Base-by-base conservation (phyloP, 106 monocot genomes). In the Acorus calamus region DNA sequence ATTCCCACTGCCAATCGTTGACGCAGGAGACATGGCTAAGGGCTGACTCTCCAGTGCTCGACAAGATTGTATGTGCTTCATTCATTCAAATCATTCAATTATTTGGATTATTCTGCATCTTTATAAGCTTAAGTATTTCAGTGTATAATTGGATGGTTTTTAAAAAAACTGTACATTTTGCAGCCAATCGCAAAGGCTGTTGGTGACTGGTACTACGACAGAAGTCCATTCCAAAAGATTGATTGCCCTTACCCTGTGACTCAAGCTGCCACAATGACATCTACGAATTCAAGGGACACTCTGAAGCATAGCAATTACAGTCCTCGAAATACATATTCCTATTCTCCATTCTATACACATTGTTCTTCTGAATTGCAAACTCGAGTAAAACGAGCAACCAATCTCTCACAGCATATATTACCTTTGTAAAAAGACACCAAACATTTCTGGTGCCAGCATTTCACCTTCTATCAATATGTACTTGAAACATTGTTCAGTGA, bases 241-340 rank as follows among this genome's bases (percentile, higher is more conserved):
- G 98, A 98, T 14, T 92, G 98, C 56, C 70, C 85, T 48, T 98
- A 88, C 59, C 98, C 55, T 98, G 98, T 63, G 85, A 98, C 54
- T 57, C 68, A 10, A 75, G 92, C 3, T 98, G 98, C 71, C 82
- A 81, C 56, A 80, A 85, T 28, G 67, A 62, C 42, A 49, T 76
- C 52, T 73, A 73, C 11, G 79, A 79, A 68, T 13, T 9, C 5
- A 52, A 43, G 28, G 28, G 28, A 28, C 28, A 28, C 55, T 69
- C 58, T n/a, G 46, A 69, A 56, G 63, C 59, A 75, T 64, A 62
- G 80, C 77, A 81, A 68, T n/a, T 73, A 59, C 45, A 55, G 65
- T 54, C 62, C 77, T 69, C 68, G 49, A 7, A 49, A 46, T 8
- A 47, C 14, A 41, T 53, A 14, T 51, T 66, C 46, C 14, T 46